These are phyloP conservation scores for Diaporthe nobilis DNA, from an alignment of 2,329 filamentous ascomycete genomes.

Conservation along the genomic window DNA sequence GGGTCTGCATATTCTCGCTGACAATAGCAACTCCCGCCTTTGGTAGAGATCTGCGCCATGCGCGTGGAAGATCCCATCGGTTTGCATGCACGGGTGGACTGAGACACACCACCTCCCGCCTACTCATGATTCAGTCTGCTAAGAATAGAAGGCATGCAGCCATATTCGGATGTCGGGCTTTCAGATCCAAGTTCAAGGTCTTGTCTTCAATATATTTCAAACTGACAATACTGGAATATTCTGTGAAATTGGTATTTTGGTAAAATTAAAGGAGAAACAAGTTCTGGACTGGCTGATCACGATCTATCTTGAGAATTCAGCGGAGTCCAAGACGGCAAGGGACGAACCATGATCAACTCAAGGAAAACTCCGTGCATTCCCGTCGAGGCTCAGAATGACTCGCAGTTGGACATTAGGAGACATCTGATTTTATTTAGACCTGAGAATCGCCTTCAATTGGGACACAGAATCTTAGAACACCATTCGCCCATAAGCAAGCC, in stretches of 20 bases:
- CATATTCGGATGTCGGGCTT: background rate
- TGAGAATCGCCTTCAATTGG: background rate
- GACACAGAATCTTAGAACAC: background rate
- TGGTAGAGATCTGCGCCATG: background rate
- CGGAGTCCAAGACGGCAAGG: background rate
- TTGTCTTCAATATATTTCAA: background rate
- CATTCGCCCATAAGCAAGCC: background rate
- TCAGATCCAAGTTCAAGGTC: background rate
- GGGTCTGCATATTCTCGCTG: background rate
- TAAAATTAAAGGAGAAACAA: background rate
- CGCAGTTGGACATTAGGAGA: background rate
- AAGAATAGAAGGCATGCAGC: background rate
- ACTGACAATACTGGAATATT: background rate
- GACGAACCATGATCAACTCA: background rate
- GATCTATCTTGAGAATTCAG: background rate
- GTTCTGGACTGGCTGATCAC: background rate
- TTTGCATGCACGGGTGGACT: background rate
- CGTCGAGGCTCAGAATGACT: background rate
- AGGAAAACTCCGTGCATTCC: background rate
- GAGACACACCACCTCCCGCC: background rate
- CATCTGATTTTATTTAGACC: background rate
- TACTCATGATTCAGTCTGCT: slow-evolving; percentile 6
- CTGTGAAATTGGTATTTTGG: background rate
- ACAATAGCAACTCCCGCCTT: background rate
- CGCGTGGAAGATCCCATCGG: background rate